Evolutionary conservation across 768 basidiomycete genomes (phyloP).

Genomic region (Cyathus striatus): DNA sequence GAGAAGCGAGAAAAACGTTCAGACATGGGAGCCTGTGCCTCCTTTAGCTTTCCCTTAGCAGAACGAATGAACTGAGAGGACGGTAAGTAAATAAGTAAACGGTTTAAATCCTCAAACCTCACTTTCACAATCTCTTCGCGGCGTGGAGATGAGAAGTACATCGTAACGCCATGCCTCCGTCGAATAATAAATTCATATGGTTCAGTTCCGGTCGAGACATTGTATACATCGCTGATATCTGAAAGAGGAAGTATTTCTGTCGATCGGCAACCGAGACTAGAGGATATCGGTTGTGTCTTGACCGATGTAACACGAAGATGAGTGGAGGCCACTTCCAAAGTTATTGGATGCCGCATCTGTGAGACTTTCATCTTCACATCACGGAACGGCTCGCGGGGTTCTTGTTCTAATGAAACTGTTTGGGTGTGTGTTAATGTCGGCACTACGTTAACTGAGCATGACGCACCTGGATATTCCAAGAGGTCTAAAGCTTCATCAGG

Average conservation of each 20-base stretch:
- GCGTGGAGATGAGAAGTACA: conserved; percentile 69
- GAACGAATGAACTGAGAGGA: conserved; percentile 56
- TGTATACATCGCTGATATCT: conserved; percentile 86
- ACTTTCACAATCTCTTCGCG: conserved; percentile 78
- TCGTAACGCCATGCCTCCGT: conserved; percentile 63
- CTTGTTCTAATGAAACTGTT: conserved; percentile 59
- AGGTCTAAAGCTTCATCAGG: conserved; percentile 40
- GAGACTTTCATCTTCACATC: conserved; percentile 67
- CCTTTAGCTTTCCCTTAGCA: conserved; percentile 69
- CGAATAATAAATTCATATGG: conserved; percentile 77
- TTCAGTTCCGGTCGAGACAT: conserved; percentile 72
- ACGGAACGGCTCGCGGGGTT: conserved; percentile 44
- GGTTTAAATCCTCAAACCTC: conserved; percentile 3
- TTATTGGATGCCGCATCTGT: conserved; percentile 68
- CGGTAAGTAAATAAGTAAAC: conserved; percentile 1
- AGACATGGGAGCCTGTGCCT: conserved; percentile 41
- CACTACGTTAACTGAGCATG: background rate
- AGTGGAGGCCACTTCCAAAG: conserved; percentile 58
- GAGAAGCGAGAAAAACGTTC: conserved; percentile 75
- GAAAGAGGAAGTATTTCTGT: conserved; percentile 76
- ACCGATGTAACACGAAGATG: conserved; percentile 77
- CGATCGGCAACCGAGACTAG: conserved; percentile 64
- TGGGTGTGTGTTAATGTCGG: conserved; percentile 4
- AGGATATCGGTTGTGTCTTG: conserved; percentile 68
- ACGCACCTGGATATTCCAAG: conserved; percentile 53